Base-by-base conservation (phyloP, 257 asterid species). In the Gentiana straminea region DNA sequence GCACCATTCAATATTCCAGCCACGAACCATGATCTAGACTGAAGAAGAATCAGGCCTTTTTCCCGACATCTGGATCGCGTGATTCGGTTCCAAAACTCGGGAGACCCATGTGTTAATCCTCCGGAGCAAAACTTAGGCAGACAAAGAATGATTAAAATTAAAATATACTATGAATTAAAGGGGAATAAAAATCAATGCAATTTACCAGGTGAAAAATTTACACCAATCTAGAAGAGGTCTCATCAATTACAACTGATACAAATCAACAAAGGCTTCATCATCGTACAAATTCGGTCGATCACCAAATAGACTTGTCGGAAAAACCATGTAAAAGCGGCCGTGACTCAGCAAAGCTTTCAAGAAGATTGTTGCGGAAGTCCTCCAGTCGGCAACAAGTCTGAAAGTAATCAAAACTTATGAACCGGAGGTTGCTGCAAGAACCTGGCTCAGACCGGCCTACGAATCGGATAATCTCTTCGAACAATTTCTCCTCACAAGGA, bases 401-500 rank as follows among this genome's bases (percentile, higher is more conserved):
- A 51, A 75, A 66, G 13, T 68, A 77, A 44, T 72, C 77, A 0
- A 70, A 68, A 10, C 64, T 51, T 55, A 59, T 13, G 34, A 47
- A 70, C 10, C 62, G 64, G 47, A 64, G 45, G 1, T 57, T 37
- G 33, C 45, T 62, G 41, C 58, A 49, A 3, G 57, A 53, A 48
- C 38, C 13, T 1, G 72, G 67, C 37, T 71, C 70, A 4, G 52
- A 38, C 8, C 72, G 76, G 56, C 79, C 71, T 74, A 81, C 8
- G 69, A 49, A 59, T 61, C 68, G 58, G 10, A 81, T 66, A 4
- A 78, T 63, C 7, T 76, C 77, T 55, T 78, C 85, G 6, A 78
- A 81, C 51, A 75, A 13, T 2, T 68, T 52, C 50, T 81, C 85
- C 3, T 78, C 89, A 52, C 89, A 81, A 11, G 89, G 89, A 63